Evolutionary conservation across 306 rosid genomes (phyloP).

Genomic region (Leucaena leucocephala): DNA sequence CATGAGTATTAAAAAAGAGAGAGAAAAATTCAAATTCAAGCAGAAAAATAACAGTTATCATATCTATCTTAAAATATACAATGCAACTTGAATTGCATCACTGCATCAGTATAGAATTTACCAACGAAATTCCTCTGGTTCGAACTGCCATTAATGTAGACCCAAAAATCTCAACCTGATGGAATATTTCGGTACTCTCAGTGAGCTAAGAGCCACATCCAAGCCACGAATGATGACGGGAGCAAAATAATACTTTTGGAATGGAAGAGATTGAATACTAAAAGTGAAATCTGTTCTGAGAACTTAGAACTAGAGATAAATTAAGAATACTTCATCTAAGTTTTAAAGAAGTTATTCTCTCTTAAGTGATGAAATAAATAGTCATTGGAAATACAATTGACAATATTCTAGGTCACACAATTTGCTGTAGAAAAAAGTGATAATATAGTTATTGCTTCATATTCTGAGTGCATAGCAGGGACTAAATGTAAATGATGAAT

Average conservation of each 20-base stretch:
- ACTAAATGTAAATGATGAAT: neutral
- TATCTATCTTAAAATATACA: neutral
- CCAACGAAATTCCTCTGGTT: neutral
- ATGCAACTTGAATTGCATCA: neutral
- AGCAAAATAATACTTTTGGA: neutral
- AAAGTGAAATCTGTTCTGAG: neutral
- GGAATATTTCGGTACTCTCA: neutral
- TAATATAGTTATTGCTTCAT: neutral
- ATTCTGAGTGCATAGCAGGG: neutral
- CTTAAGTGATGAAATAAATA: neutral
- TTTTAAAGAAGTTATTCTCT: neutral
- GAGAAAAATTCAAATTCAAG: neutral
- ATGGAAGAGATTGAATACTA: neutral
- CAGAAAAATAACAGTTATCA: neutral
- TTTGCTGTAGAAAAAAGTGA: neutral
- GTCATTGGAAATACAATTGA: neutral
- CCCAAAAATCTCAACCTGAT: neutral
- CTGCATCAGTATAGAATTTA: neutral
- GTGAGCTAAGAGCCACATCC: neutral
- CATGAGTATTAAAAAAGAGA: neutral
- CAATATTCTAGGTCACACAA: neutral
- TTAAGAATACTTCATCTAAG: slow-evolving; percentile 1
- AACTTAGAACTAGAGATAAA: neutral
- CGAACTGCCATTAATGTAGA: neutral
- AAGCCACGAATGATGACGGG: neutral